Conservation (phyloP, 108 stramenopile genomes). For the Asterionellopsis glacialis region DNA sequence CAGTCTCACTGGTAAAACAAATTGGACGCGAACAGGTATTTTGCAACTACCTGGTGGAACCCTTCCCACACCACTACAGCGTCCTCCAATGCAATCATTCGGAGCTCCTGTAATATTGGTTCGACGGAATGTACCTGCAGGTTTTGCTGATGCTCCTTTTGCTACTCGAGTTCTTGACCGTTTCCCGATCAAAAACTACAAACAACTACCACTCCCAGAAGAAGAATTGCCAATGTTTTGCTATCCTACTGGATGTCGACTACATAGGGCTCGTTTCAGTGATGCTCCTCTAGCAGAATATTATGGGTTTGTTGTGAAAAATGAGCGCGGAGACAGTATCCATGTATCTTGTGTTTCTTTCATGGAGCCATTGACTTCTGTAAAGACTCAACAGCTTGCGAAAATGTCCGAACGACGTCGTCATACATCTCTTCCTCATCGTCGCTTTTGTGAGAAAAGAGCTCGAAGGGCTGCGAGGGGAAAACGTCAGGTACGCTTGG, state of each 20-base stretch:
- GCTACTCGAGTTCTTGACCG: slow-evolving; percentile 71
- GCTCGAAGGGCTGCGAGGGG: not conserved
- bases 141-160: slow-evolving; percentile 77
- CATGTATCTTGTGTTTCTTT: slow-evolving; percentile 84
- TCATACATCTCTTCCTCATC: slow-evolving; percentile 62
- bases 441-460: slow-evolving; percentile 38
- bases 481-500: slow-evolving; percentile 6
- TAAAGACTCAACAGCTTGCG: slow-evolving; percentile 47
- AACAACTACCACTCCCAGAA: slow-evolving; percentile 77
- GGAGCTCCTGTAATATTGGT: slow-evolving; percentile 36
- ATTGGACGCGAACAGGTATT: slow-evolving; percentile 15
- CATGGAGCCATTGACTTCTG: slow-evolving; percentile 67
- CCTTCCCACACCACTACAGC: not conserved
- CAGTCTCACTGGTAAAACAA: slow-evolving; percentile 21
- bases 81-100: slow-evolving; percentile 1
- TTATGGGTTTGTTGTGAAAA: slow-evolving; percentile 89
- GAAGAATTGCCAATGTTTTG: slow-evolving; percentile 90
- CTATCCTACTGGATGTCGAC: slow-evolving; percentile 73
- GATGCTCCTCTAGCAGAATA: slow-evolving; percentile 66
- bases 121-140: slow-evolving; percentile 57
- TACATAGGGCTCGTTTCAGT: slow-evolving; percentile 56
- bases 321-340: slow-evolving; percentile 79
- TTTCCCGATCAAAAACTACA: slow-evolving; percentile 81
- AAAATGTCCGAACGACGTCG: slow-evolving; percentile 46
- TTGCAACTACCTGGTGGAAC: not conserved